Evolutionary conservation across 208 protist species (phyloP).

Genomic region (Trichomonas vaginalis): DNA sequence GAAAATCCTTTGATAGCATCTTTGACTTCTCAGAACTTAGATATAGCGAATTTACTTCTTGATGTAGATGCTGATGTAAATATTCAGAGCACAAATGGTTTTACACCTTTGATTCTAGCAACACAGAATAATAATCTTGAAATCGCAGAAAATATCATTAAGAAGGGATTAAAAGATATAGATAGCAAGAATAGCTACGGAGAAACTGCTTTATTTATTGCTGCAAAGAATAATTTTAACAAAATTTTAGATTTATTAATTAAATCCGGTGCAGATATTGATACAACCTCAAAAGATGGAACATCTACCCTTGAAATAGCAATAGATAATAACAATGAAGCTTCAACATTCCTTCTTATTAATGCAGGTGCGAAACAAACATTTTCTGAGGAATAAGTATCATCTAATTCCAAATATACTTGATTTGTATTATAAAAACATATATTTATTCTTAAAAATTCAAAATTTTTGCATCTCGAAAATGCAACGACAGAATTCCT

Average conservation of each 20-base stretch:
- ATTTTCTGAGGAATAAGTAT: not conserved
- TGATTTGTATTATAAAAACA: too few species aligned
- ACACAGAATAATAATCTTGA: not conserved
- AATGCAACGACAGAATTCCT: too few species aligned
- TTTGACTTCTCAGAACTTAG: not conserved
- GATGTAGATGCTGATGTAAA: not conserved
- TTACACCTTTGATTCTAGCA: not conserved
- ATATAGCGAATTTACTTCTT: not conserved
- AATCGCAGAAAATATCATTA: not conserved
- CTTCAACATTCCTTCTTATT: not conserved
- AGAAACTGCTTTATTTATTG: not conserved
- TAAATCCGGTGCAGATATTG: not conserved
- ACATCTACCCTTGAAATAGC: not conserved
- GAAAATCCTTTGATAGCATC: not conserved
- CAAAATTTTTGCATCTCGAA: too few species aligned
- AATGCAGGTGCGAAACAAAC: not conserved
- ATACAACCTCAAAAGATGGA: not conserved
- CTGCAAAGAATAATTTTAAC: not conserved
- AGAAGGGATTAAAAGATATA: not conserved
- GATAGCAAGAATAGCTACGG: not conserved
- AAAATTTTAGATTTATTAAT: not conserved
- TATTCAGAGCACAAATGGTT: not conserved
- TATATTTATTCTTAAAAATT: too few species aligned
- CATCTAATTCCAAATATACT: too few species aligned
- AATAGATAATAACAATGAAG: not conserved